phyloP scores from a whole-genome alignment of 2,329 filamentous ascomycete species.

The Corinectria fuckeliana region DNA sequence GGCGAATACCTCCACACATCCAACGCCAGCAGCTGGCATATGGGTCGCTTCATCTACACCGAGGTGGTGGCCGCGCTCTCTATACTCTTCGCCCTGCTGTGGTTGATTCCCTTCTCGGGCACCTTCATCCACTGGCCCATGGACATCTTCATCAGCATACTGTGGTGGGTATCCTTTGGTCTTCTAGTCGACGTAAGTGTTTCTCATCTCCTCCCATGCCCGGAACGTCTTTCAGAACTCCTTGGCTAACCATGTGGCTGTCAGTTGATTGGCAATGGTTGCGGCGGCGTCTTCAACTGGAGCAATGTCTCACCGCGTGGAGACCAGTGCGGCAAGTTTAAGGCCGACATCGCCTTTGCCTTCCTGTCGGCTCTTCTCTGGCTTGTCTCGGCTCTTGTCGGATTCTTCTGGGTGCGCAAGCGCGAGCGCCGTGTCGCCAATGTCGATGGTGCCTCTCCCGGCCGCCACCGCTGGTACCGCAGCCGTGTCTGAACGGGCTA shows the following conservation, averaged over 20 bases:
- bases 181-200: conserved; percentile 65
- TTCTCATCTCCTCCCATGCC: neutral
- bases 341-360: conserved; percentile 72
- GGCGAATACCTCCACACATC: conserved; percentile 67
- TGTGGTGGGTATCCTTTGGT: conserved; percentile 75
- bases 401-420: conserved; percentile 59
- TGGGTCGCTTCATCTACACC: conserved; percentile 75
- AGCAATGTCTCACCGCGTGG: conserved; percentile 55
- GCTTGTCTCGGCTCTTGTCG: conserved; percentile 68
- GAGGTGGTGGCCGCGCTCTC: conserved; percentile 73
- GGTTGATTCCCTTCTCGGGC: conserved; percentile 73
- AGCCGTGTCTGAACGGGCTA: conserved; percentile 48
- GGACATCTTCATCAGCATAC: conserved; percentile 71
- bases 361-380: conserved; percentile 76
- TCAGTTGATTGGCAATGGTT: conserved; percentile 54
- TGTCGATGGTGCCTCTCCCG: conserved; percentile 39
- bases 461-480: conserved; percentile 52
- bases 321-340: conserved; percentile 70
- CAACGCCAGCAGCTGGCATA: conserved; percentile 56
- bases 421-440: conserved; percentile 44
- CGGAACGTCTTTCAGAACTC: neutral
- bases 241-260: conserved; percentile 11
- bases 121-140: conserved; percentile 74
- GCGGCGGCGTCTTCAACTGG: conserved; percentile 68
- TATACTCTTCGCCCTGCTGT: conserved; percentile 72